Evolutionary conservation across 345 rosid genomes (phyloP), one percentile per base, ranked within the genome.

Genomic region (Syzygium oleosum): DNA sequence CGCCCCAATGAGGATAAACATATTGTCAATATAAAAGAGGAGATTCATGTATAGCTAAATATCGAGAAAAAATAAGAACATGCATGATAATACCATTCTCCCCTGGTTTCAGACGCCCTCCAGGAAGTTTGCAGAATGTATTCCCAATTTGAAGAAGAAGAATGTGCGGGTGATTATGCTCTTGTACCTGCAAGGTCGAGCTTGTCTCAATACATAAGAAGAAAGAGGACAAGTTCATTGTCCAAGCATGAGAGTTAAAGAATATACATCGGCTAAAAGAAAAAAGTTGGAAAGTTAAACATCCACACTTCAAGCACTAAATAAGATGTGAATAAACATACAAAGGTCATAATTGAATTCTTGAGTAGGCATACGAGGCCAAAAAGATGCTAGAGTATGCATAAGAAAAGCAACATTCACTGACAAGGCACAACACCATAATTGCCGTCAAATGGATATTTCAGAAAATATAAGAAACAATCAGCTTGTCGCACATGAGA

Each of bases 121-220:
- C 99, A 52, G 98, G 99, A 90, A 98, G 99, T 92, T 98, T 98
- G 93, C 99, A 96, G 93, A 98, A 96, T 58, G 99, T 96, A 91
- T 95, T 96, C 73, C 99, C 99, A 87, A 95, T 96, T 93, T 97
- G 98, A 88, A 97, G 95, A 61, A 97, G 98, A 88, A 97, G 98
- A 93, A 97, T 97, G 89, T 95, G 98, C 78, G 99, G 99, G 89
- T 95, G 99, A 90, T 97, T 96, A 91, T 97, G 99, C 88, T 96
- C 99, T 88, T 97, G 99, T 80, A 97, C 99, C 99, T 96, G 93
- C 87, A 95, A 86, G 79, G 86, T 86, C 78, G 61, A 87, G 85
- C 12, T 68, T 68, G 79, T 68, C 46, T 68, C 31, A 16, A 8
- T 49, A 22, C 83, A 19, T 22, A 49, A 22, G 54, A 10, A 86